Percentiles rank a stretch among this genome's conserved stretches.
phyloP scores from a whole-genome alignment of 495 filamentous ascomycete species.

The Lasiosphaeris hirsuta region DNA sequence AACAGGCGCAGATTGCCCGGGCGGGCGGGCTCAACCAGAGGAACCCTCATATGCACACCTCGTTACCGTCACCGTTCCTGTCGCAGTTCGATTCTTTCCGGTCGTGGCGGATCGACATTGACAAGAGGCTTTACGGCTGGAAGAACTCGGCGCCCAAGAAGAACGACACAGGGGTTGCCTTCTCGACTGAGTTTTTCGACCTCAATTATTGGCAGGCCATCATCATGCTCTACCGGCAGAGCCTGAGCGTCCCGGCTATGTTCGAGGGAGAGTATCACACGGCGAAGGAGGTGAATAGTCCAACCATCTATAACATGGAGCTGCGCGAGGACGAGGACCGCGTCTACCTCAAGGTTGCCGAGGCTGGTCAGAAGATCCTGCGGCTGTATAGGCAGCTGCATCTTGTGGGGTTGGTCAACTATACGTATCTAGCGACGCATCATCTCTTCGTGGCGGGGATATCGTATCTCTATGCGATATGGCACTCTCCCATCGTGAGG shows the following conservation, averaged over 20 bases:
- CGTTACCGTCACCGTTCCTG: constrained; percentile 81
- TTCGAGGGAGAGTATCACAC: constrained; percentile 76
- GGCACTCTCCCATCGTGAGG: constrained; percentile 87
- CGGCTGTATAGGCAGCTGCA: constrained; percentile 89
- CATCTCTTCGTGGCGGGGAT: constrained; percentile 98
- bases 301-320: constrained; percentile 46
- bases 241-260: constrained; percentile 78
- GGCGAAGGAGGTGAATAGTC: constrained; percentile 53
- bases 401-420: constrained; percentile 83
- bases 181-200: constrained; percentile 82
- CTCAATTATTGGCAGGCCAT: constrained; percentile 98
- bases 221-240: constrained; percentile 93
- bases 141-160: constrained; percentile 75
- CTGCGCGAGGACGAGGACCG: constrained; percentile 80
- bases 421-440: constrained; percentile 94
- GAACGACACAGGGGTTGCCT: constrained; percentile 76
- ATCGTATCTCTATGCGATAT: constrained; percentile 94
- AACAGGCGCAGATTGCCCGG: constrained; percentile 68
- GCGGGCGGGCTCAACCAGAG: constrained; percentile 52
- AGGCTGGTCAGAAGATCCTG: constrained; percentile 89
- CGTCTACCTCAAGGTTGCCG: constrained; percentile 88
- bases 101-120: constrained; percentile 84
- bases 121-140: constrained; percentile 81
- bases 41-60: constrained; percentile 72
- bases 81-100: constrained; percentile 79